Conservation (phyloP, 108 stramenopile species). For the Parietichytrium sp. region DNA sequence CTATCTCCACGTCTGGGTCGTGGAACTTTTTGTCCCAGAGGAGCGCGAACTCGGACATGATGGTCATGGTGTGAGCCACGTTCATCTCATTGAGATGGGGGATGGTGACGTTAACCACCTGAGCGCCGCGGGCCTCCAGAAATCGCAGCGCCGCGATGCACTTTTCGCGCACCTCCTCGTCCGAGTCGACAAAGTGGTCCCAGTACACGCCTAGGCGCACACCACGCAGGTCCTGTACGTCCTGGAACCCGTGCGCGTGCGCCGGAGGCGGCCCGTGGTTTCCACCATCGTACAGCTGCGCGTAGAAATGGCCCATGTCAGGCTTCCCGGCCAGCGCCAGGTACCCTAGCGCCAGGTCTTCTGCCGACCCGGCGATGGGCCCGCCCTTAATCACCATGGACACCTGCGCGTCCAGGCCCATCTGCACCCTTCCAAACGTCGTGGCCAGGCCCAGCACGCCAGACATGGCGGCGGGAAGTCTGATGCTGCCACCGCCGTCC, state of each 20-base stretch:
- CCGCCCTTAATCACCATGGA: constrained; percentile 56
- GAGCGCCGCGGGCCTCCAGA: constrained; percentile 49
- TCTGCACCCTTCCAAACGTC: constrained; percentile 53
- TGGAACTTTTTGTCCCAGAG: constrained; percentile 48
- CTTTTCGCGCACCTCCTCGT: constrained; percentile 8
- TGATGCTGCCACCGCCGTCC: constrained; percentile 72
- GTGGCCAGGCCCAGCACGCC: constrained; percentile 65
- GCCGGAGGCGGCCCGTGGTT: neutral
- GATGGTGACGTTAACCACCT: constrained; percentile 58
- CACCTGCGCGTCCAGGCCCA: neutral
- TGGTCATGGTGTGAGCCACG: constrained; percentile 60
- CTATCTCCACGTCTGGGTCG: constrained; percentile 31
- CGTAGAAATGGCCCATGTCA: constrained; percentile 39
- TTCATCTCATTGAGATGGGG: constrained; percentile 59
- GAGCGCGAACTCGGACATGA: constrained; percentile 57
- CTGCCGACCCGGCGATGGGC: constrained; percentile 49
- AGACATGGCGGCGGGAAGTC: constrained; percentile 64
- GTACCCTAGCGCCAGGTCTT: constrained; percentile 53
- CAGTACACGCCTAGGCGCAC: constrained; percentile 52
- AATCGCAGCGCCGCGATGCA: constrained; percentile 38
- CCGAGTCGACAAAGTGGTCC: constrained; percentile 55
- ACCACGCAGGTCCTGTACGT: constrained; percentile 25
- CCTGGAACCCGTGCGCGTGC: neutral
- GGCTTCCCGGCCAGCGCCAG: constrained; percentile 50
- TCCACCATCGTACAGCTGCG: constrained; percentile 45